A percentile compares a stretch with the other conserved stretches of the same genome.
Conservation (phyloP, 495 filamentous ascomycete genomes). For the Alectoria sarmentosa region DNA sequence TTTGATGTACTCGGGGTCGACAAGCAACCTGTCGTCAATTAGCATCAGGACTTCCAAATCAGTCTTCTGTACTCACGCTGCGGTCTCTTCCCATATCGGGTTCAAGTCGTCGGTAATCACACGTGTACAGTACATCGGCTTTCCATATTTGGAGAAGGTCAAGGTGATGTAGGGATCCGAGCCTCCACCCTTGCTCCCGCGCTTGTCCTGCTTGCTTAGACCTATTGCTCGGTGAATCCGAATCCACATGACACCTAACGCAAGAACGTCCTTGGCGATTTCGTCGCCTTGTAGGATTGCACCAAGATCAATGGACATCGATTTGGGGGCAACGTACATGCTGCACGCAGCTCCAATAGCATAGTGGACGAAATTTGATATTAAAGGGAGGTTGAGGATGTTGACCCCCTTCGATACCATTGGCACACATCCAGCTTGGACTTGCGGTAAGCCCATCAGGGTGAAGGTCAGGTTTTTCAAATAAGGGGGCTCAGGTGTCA, state of each 20-base stretch:
- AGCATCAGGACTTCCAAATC: constrained; percentile 5
- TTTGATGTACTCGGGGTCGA: constrained; percentile 84
- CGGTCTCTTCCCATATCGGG: constrained; percentile 84
- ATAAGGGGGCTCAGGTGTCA: constrained; percentile 86
- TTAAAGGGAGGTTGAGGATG: constrained; percentile 82
- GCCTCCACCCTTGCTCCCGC: constrained; percentile 77
- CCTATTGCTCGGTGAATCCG: constrained; percentile 81
- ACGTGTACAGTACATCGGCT: constrained; percentile 95
- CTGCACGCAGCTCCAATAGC: constrained; percentile 80
- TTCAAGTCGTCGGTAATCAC: constrained; percentile 94
- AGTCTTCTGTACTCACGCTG: constrained; percentile 43
- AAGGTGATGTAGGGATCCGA: constrained; percentile 86
- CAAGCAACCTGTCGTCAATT: constrained; percentile 45
- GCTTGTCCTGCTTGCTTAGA: constrained; percentile 83
- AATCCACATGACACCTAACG: constrained; percentile 83
- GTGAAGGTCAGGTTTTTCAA: constrained; percentile 88
- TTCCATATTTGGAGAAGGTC: constrained; percentile 80
- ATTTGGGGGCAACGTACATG: constrained; percentile 96
- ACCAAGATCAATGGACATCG: constrained; percentile 82
- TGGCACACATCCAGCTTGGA: constrained; percentile 83
- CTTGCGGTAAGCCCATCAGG: constrained; percentile 84
- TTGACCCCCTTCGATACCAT: constrained; percentile 87
- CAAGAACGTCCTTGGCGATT: constrained; percentile 79
- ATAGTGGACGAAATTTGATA: constrained; percentile 95
- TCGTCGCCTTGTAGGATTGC: constrained; percentile 86